Evolutionary conservation across 495 filamentous ascomycete genomes (phyloP).

Genomic region (Entonaema liquescens): DNA sequence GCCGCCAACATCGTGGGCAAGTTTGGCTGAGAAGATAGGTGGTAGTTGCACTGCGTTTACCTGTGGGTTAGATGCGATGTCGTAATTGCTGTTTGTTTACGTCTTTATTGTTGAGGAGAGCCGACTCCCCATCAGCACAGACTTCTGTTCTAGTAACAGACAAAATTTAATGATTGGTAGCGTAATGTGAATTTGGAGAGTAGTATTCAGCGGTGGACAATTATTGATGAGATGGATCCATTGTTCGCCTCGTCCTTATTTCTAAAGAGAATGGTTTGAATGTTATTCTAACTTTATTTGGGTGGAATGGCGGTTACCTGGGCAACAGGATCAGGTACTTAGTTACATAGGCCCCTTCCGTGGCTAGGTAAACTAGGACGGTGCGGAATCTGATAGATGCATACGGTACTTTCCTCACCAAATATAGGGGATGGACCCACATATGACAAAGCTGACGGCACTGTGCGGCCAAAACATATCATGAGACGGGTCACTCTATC

Average conservation of each 20-base stretch:
- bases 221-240: constrained; percentile 16
- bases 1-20: constrained; percentile 73
- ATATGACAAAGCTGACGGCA: constrained; percentile 11
- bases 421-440: constrained; percentile 3
- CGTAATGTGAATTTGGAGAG: constrained; percentile 13
- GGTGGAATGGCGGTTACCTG: constrained; percentile 28
- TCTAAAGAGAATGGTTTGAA: constrained; percentile 16
- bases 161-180: background rate
- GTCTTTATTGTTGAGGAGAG: constrained; percentile 20
- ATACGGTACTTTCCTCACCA: constrained; percentile 13
- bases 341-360: constrained; percentile 21
- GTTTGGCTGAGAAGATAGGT: background rate
- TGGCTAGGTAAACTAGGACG: background rate
- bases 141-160: constrained; percentile 2
- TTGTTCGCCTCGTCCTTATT: constrained; percentile 13
- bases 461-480: constrained; percentile 43
- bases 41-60: background rate
- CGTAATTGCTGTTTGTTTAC: constrained; percentile 28
- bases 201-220: constrained; percentile 7
- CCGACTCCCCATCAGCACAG: constrained; percentile 15
- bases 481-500: constrained; percentile 38
- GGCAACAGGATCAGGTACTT: constrained; percentile 24
- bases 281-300: constrained; percentile 31
- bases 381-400: background rate
- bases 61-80: constrained; percentile 8